Evolutionary conservation across 805 yeast genomes (phyloP), one percentile per base, ranked within the genome.

Genomic region (Cyberlindnera bimundalis): DNA sequence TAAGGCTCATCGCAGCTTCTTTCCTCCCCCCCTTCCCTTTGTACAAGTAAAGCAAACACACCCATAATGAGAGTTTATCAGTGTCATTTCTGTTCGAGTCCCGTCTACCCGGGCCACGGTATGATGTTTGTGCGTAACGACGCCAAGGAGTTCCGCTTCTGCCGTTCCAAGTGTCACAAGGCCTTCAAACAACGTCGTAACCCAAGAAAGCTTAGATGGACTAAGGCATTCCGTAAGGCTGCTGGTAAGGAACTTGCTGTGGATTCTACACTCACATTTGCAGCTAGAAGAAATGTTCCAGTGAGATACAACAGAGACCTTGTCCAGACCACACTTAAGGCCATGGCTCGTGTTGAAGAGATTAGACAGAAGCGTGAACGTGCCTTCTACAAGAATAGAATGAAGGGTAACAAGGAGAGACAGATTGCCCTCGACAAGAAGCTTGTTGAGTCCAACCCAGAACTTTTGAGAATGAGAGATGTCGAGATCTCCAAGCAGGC

Each of bases 211-310:
- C 80, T 90, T 67, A 85, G 78, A 69, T 93, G 99, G 99, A 93
- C 99, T 42, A 93, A 93, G 67, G 98, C 99, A 1, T 93, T 93
- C 77, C 81, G 99, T 71, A 93, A 93, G 66, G 95, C 98, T 47
- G 98, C 98, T 33, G 99, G 99, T 59, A 93, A 93, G 66, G 99
- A 93, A 64, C 78, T 93, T 74, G 96, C 95, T 18, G 98, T 93
- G 43, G 99, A 93, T 61, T 84, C 96, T 5, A 90, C 99, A 5
- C 76, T 93, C 59, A 86, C 98, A 1, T 93, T 93, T 66, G 96
- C 96, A 45, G 90, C 95, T 53, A 87, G 97, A 71, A 86, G 99
- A 74, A 90, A 93, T 63, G 93, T 93, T 33, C 99, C 99, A 35
- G 97, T 93, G 34, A 80, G 99, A 67, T 93, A 93, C 68, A 91